Base-by-base conservation (phyloP, 805 yeast genomes). In the Kregervanrija fluxuum region DNA sequence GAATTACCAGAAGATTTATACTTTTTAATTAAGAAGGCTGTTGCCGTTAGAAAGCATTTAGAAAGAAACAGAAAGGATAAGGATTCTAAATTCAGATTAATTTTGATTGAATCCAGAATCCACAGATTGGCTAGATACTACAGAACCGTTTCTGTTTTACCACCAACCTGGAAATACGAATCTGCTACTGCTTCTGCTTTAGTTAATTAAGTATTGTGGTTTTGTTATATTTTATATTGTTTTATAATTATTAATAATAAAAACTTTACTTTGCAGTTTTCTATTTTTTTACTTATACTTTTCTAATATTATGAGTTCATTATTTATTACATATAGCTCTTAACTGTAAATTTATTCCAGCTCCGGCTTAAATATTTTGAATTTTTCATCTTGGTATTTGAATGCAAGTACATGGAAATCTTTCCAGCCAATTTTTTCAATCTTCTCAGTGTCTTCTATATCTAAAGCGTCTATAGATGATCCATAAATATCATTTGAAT, bases 121-220 rank as follows among this genome's bases (percentile, higher is more conserved):
- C 99, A 93, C 95, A 91, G 99, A 85, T 86, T 93, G 72, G 96
- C 99, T 64, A 87, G 99, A 81, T 93, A 93, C 95, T 93, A 93
- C 96, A 91, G 96, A 88, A 87, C 96, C 66, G 96, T 88, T 66
- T 80, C 95, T 69, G 98, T 93, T 67, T 84, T 93, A 70, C 99
- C 99, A 66, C 98, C 99, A 73, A 90, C 85, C 93, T 93, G 99
- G 99, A 93, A 93, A 81, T 93, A 86, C 95, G 99, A 93, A 82
- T 91, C 99, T 63, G 96, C 99, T 71, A 93, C 99, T 70, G 99
- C 99, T 70, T 93, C 99, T 67, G 95, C 99, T 75, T 83, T 93
- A 76, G 99, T 93, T 69, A 91, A 91, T 86, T 93, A 89, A 76
- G 69, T 66, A 32, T 38, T 43, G 47, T 44, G 38, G 28, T 14